Conservation (phyloP, 228 moss, liverwort and hornwort species). For the Sphagnum magellanicum region DNA sequence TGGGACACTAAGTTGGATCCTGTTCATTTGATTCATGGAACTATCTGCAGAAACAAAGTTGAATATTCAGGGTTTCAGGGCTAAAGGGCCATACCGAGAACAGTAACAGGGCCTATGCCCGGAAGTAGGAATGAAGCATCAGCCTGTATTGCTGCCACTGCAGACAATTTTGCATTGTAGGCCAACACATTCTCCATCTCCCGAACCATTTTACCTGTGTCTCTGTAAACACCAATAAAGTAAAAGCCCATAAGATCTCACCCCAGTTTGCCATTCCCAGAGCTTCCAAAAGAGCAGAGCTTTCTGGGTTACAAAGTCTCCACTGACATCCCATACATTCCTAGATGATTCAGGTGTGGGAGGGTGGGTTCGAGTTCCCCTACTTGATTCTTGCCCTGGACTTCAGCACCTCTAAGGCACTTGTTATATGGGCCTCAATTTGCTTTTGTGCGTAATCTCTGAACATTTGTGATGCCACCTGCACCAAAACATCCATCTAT, state of each 20-base stretch:
- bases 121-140: slow-evolving; percentile 57
- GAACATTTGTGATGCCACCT: slow-evolving; percentile 78
- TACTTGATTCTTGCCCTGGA: slow-evolving; percentile 86
- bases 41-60: too few relatives aligned
- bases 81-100: slow-evolving; percentile 47
- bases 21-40: too few relatives aligned
- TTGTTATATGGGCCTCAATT: slow-evolving; percentile 66
- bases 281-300: neutral
- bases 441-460: slow-evolving; percentile 72
- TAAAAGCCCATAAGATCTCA: neutral
- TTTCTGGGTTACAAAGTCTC: too few relatives aligned
- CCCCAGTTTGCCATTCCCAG: neutral
- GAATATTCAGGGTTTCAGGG: too few relatives aligned
- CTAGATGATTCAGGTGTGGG: neutral
- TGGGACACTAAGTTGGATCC: too few relatives aligned
- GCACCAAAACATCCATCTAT: slow-evolving; percentile 1
- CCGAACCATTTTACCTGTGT: slow-evolving; percentile 59
- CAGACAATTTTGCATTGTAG: slow-evolving; percentile 60
- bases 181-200: slow-evolving; percentile 56
- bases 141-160: slow-evolving; percentile 47
- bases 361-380: neutral
- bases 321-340: too few relatives aligned
- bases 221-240: slow-evolving; percentile 32
- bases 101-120: slow-evolving; percentile 78
- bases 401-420: slow-evolving; percentile 72